Evolutionary conservation across 345 rosid genomes (phyloP).

Genomic region (Arabidopsis thaliana): TAIR10.1 NC_003070.9:18148501-18149000

Average conservation of each 20-base stretch:
- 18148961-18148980: background rate
- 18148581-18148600: constrained; percentile 10
- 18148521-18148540: constrained; percentile 7
- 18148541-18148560: constrained; percentile 21
- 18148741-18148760: constrained; percentile 84
- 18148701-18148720: constrained; percentile 90
- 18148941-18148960: background rate
- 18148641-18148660: constrained; percentile 72
- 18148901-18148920: constrained; percentile 2
- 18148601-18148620: background rate
- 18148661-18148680: constrained; percentile 94
- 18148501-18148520: background rate
- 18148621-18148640: background rate
- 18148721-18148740: constrained; percentile 62
- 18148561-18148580: constrained; percentile 2
- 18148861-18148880: constrained; percentile 33
- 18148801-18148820: constrained; percentile 94
- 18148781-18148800: constrained; percentile 93
- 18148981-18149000: no score
- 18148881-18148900: constrained; percentile 19
- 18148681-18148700: constrained; percentile 68
- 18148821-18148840: constrained; percentile 54
- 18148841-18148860: constrained; percentile 31
- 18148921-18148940: constrained; percentile 34
- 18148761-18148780: constrained; percentile 87